Evolutionary conservation across 2,329 filamentous ascomycete species (phyloP).

Genomic region (Colletotrichum sp.): DNA sequence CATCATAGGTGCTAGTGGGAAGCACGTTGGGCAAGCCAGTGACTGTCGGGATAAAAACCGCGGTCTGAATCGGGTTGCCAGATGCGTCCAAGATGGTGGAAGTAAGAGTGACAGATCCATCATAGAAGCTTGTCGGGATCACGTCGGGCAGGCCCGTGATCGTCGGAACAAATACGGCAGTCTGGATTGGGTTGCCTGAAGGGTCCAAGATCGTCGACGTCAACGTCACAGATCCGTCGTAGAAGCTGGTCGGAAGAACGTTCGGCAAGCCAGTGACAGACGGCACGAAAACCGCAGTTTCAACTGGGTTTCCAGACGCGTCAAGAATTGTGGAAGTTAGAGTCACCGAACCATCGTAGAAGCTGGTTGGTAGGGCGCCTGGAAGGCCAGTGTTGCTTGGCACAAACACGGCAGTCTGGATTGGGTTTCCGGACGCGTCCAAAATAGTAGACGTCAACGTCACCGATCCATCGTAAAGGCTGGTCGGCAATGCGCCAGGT

Average conservation of each 20-base stretch:
- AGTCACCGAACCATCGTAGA: neutral
- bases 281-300: neutral
- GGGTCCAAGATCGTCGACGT: neutral
- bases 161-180: neutral
- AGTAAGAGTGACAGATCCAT: neutral
- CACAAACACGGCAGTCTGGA: neutral
- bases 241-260: neutral
- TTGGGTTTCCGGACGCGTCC: neutral
- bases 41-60: neutral
- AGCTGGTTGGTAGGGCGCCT: neutral
- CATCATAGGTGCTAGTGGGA: neutral
- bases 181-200: neutral
- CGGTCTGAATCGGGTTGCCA: neutral
- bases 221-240: neutral
- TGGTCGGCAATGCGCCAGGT: neutral
- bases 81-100: neutral
- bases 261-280: neutral
- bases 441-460: neutral
- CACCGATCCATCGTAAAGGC: neutral
- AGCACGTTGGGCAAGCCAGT: neutral
- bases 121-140: neutral
- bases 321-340: neutral
- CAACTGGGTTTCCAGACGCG: neutral
- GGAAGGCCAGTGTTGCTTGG: neutral
- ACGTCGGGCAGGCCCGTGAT: neutral